These are phyloP conservation scores for Breviolum minutum DNA, from an alignment of 73 alveolate species.

Conservation along the genomic window DNA sequence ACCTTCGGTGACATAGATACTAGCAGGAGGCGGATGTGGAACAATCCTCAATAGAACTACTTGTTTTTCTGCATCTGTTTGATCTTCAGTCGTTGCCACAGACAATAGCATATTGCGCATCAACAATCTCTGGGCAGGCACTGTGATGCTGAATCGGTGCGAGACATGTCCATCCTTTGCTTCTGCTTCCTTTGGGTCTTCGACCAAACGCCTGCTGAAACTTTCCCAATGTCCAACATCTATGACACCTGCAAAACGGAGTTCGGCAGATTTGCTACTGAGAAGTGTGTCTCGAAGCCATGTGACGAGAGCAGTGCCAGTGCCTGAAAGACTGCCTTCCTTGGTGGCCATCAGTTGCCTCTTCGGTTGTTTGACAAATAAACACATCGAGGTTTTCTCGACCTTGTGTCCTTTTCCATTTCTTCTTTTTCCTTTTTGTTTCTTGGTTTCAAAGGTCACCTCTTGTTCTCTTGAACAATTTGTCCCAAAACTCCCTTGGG, in stretches of 20 bases:
- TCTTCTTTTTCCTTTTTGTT: no score
- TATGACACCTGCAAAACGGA: background rate
- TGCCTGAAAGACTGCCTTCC: background rate
- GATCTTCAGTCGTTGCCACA: background rate
- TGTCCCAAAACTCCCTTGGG: background rate
- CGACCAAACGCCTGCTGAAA: no score
- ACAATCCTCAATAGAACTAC: background rate
- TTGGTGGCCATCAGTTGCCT: background rate
- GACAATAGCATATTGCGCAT: background rate
- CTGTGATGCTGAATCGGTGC: background rate
- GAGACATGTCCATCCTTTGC: no score
- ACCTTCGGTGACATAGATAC: background rate
- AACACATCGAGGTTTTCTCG: no score
- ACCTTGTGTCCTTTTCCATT: no score
- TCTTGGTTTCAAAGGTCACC: no score
- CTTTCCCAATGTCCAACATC: background rate
- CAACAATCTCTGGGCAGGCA: background rate
- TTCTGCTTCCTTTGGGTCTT: background rate
- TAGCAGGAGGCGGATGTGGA: constrained; percentile 15
- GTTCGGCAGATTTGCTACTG: background rate
- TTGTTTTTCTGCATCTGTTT: constrained; percentile 17
- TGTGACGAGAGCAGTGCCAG: background rate
- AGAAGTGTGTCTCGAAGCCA: background rate
- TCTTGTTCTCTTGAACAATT: background rate
- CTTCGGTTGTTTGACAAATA: background rate